These are phyloP conservation scores for Ormosia emarginata DNA, from an alignment of 306 rosid species.

Conservation along the genomic window DNA sequence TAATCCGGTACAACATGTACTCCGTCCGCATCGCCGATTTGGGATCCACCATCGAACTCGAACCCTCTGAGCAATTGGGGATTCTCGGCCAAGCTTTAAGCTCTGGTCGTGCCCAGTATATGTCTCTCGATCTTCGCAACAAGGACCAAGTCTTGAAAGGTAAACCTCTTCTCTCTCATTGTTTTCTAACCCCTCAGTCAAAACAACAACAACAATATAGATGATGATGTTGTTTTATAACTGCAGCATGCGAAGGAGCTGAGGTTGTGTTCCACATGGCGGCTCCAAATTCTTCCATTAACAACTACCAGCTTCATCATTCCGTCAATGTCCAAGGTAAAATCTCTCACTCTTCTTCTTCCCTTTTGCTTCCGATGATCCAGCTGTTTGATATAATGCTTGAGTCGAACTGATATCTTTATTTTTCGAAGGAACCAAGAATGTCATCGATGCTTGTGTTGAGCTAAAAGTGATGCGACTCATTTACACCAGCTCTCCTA, in stretches of 20 bases:
- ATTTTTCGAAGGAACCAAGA: constrained; percentile 65
- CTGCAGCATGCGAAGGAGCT: constrained; percentile 72
- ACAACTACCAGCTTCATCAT: constrained; percentile 70
- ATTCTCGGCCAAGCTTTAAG: constrained; percentile 67
- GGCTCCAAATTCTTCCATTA: constrained; percentile 90
- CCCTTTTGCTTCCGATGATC: neutral
- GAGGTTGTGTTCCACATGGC: constrained; percentile 98
- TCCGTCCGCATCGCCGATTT: constrained; percentile 78
- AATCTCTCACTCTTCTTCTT: neutral
- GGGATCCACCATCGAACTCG: constrained; percentile 57
- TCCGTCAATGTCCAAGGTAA: constrained; percentile 91
- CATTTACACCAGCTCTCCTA: constrained; percentile 83
- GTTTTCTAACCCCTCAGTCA: neutral
- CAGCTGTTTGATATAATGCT: neutral
- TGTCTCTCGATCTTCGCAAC: constrained; percentile 69
- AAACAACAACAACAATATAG: neutral
- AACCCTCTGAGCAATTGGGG: constrained; percentile 57
- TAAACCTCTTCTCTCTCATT: neutral
- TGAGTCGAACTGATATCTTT: neutral
- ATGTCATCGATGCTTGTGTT: constrained; percentile 80
- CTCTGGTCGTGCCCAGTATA: constrained; percentile 70
- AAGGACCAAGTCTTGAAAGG: constrained; percentile 72
- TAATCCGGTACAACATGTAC: constrained; percentile 46
- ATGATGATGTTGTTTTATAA: neutral
- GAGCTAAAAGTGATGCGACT: constrained; percentile 80